These are phyloP conservation scores for Xanthoconium separans DNA, from an alignment of 1,284 basidiomycete species.

Conservation along the genomic window DNA sequence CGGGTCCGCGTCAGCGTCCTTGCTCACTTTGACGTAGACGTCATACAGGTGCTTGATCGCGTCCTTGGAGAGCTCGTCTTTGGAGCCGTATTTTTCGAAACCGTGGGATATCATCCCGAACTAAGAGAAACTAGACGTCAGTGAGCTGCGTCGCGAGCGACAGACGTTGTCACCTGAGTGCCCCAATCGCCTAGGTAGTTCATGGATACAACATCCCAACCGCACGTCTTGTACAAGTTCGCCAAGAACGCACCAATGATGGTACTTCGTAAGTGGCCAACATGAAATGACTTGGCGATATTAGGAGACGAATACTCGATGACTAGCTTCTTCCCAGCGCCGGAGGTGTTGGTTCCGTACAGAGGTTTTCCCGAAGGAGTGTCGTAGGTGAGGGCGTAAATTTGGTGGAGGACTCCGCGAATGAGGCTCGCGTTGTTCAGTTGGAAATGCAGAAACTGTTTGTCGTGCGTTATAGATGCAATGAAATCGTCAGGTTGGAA, in stretches of 20 bases:
- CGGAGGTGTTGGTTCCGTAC: constrained; percentile 77
- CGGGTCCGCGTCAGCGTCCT: constrained; percentile 74
- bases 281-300: constrained; percentile 99
- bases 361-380: constrained; percentile 53
- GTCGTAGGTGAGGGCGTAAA: constrained; percentile 72
- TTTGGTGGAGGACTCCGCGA: constrained; percentile 77
- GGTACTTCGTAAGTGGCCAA: constrained; percentile 94
- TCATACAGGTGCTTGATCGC: constrained; percentile 95
- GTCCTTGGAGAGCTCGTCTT: constrained; percentile 81
- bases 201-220: constrained; percentile 89
- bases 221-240: constrained; percentile 91
- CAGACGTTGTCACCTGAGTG: constrained; percentile 62
- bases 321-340: constrained; percentile 77
- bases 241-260: constrained; percentile 95
- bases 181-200: constrained; percentile 98
- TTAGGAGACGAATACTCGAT: constrained; percentile 96
- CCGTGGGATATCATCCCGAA: constrained; percentile 91
- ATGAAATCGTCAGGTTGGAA: constrained; percentile 72
- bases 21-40: constrained; percentile 93
- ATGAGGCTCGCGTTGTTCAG: constrained; percentile 69
- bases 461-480: constrained; percentile 64
- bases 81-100: constrained; percentile 89
- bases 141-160: background rate
- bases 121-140: constrained; percentile 33
- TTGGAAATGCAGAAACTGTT: constrained; percentile 83